Evolutionary conservation across 257 asterid species (phyloP), one percentile per base, ranked within the genome.

Genomic region (Hygrophila difformis): DNA sequence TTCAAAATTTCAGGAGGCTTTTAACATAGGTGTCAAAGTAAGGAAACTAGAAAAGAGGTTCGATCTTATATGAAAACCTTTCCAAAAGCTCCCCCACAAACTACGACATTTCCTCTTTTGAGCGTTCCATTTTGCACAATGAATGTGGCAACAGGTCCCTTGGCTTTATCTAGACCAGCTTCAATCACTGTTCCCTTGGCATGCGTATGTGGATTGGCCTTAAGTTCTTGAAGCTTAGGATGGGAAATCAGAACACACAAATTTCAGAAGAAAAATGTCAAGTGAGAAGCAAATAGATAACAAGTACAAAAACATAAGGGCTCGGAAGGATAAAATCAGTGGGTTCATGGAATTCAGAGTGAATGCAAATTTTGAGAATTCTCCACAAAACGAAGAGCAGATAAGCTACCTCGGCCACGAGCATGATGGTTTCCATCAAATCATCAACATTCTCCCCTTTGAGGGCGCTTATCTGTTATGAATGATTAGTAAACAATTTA

Each of bases 101-200:
- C 93, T 49, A 86, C 63, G 13, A 83, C 53, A 55, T 91, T 89
- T 49, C 99, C 99, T 71, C 71, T 75, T 71, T 62, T 83, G 49
- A 91, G 82, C 18, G 95, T 86, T 60, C 99, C 99, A 51, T 83
- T 91, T 69, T 86, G 99, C 61, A 91, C 97, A 47, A 91, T 87
- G 73, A 91, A 83, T 47, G 99, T 80, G 53, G 94, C 93, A 38
- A 86, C 62, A 53, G 99, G 83, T 39, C 99, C 99, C 73, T 53
- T 91, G 60, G 97, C 73, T 72, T 91, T 91, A 72, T 87, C 95
- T 28, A 86, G 95, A 48, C 95, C 89, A 22, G 99, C 99, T 72
- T 91, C 99, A 47, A 91, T 86, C 44, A 80, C 93, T 22, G 97
- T 81, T 46, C 99, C 99, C 75, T 72, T 83, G 52, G 99, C 95